Conservation (phyloP, 768 basidiomycete genomes). For the Lentinus brumalis region DNA sequence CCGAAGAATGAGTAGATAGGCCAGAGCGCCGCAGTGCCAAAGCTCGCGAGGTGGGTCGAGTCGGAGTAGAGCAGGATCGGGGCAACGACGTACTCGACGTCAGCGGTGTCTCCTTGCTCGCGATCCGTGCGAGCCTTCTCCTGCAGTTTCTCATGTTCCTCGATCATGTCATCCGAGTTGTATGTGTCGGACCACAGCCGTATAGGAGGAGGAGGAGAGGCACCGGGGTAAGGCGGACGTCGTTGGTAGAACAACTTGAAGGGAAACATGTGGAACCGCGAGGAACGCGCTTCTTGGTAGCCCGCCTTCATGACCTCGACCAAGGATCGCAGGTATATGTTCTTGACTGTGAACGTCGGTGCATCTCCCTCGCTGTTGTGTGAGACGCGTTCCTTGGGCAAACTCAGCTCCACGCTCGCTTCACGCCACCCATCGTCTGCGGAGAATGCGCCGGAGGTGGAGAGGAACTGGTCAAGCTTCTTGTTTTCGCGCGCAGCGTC, state of each 20-base stretch:
- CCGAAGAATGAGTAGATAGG: conserved; percentile 44
- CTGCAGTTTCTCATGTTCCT: conserved; percentile 16
- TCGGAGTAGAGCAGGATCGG: conserved; percentile 31
- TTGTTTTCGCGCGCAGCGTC: no score
- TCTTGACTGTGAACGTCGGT: conserved; percentile 32
- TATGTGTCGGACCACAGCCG: conserved; percentile 13
- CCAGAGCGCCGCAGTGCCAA: conserved; percentile 36
- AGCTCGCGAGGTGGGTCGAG: conserved; percentile 29
- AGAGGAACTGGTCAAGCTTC: no score
- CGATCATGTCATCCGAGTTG: conserved; percentile 15
- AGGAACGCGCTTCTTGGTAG: no score
- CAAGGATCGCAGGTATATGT: conserved; percentile 31
- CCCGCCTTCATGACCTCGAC: conserved; percentile 3
- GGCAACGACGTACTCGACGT: conserved; percentile 5
- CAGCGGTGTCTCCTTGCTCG: neutral
- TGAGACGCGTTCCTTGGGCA: conserved; percentile 22
- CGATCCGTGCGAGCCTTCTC: no score
- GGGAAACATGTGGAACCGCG: conserved; percentile 13
- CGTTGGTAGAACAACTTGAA: conserved; percentile 3
- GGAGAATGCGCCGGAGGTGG: conserved; percentile 12
- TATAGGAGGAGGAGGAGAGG: neutral
- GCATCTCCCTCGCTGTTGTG: conserved; percentile 27
- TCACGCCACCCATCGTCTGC: conserved; percentile 23
- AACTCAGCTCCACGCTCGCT: conserved; percentile 19
- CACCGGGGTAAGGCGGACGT: no score